Base-by-base conservation (phyloP, 306 rosid genomes). In the Prunus dulcis region DNA sequence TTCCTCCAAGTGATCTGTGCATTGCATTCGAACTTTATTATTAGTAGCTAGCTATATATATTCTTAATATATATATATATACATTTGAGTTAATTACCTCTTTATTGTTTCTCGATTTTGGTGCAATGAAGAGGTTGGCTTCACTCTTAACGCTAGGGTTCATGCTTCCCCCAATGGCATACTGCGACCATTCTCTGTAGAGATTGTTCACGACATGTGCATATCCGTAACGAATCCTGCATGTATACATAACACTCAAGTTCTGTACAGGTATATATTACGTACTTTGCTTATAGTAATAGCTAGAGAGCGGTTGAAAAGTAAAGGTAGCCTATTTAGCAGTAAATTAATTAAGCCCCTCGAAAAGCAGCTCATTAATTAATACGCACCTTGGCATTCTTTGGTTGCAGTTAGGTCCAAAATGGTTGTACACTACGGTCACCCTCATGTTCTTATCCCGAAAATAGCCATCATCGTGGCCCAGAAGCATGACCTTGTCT, bases 151-250 rank as follows among this genome's bases (percentile, higher is more conserved):
- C 77, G 6, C 88, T 85, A 3, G 86, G 88, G 23, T 70, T 81
- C 88, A 84, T 84, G 72, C 88, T 84, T 20, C 88, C 88, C n/a
- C 83, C 88, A 46, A 81, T 84, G 11, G 85, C 88, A 25, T 84
- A 84, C 68, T 81, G 83, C 38, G 75, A 56, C 85, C 88, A 84
- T 14, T 80, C 81, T 30, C 71, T 71, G 72, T 80, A 84, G 6
- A 84, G 17, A 71, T 84, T 84, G 76, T 84, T 84, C 43, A 64
- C 78, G 3, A 84, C 88, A 46, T 84, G 85, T 23, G 85, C 88
- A 52, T 81, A 84, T 32, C 88, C 88, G 38, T 64, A 57, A 6
- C 85, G 76, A 38, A 81, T 66, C 80, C 83, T 83, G 61, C 55
- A 67, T 71, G 2, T 12, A 61, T 60, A 25, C 15, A 38, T n/a